Conservation (phyloP, 768 basidiomycete genomes). For the Strobilomyces echinocephalus region DNA sequence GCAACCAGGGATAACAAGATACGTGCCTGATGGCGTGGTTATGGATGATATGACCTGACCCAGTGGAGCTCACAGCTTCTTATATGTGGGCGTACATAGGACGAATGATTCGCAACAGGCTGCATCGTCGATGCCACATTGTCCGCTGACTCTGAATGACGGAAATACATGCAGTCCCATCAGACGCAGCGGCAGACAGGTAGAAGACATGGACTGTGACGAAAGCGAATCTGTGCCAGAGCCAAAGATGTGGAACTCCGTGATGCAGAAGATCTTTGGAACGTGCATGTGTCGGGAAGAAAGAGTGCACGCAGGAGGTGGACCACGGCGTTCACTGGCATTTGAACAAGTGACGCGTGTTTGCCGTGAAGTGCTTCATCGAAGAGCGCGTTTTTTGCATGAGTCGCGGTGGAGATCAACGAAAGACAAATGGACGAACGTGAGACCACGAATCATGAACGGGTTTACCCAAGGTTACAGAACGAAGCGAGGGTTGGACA, state of each 20-base stretch:
- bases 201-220: background rate
- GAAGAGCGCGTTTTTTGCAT: background rate
- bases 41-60: conserved; percentile 1
- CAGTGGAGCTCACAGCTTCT: background rate
- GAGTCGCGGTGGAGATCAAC: conserved; percentile 7
- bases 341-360: background rate
- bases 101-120: background rate
- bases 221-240: conserved; percentile 8
- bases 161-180: conserved; percentile 20
- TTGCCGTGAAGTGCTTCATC: background rate
- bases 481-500: no score
- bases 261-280: background rate
- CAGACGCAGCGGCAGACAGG: conserved; percentile 7
- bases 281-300: background rate
- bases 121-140: conserved; percentile 3
- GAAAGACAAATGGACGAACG: no score
- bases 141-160: conserved; percentile 5
- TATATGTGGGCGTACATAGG: conserved; percentile 18
- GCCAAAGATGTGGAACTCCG: background rate
- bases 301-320: background rate
- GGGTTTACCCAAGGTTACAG: no score
- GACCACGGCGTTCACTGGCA: background rate
- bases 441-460: no score
- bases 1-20: background rate
- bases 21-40: conserved; percentile 9